These are phyloP conservation scores for Xylariales sp. DNA, from an alignment of 2,329 filamentous ascomycete genomes.

Conservation along the genomic window DNA sequence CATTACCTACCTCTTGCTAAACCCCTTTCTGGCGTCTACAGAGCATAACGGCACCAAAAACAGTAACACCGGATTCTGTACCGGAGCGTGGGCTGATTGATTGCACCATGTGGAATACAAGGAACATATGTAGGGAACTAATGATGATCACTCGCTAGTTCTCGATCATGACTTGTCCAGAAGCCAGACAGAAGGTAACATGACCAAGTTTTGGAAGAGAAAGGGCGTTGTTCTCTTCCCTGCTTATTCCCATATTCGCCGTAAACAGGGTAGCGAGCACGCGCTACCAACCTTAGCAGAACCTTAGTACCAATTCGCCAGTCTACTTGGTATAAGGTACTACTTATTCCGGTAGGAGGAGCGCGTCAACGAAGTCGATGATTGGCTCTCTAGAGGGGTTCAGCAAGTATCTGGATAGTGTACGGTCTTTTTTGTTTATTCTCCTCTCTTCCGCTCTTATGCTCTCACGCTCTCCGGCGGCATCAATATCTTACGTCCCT, in stretches of 20 bases:
- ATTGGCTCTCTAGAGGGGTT: constrained; percentile 21
- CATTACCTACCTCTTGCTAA: neutral
- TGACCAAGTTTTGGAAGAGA: neutral
- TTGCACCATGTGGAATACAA: constrained; percentile 16
- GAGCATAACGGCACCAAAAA: neutral
- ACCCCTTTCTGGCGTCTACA: neutral
- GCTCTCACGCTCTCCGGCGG: constrained; percentile 18
- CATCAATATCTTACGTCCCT: constrained; percentile 11
- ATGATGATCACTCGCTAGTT: neutral
- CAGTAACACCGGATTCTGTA: neutral
- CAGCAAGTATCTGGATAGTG: neutral
- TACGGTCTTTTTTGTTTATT: neutral
- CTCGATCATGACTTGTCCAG: neutral
- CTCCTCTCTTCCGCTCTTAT: no score
- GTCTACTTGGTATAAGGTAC: neutral
- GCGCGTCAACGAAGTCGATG: constrained; percentile 11
- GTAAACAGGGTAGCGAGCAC: constrained; percentile 16
- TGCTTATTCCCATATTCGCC: constrained; percentile 18
- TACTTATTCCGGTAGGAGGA: constrained; percentile 35
- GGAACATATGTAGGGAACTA: constrained; percentile 1
- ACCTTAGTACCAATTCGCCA: constrained; percentile 9
- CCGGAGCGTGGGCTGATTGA: neutral
- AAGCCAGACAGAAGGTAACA: neutral
- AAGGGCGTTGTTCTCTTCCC: constrained; percentile 2
- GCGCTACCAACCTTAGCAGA: neutral